Percentiles rank a stretch among this genome's conserved stretches.
Conservation (phyloP, 768 basidiomycete genomes). For the Astraeus odoratus region DNA sequence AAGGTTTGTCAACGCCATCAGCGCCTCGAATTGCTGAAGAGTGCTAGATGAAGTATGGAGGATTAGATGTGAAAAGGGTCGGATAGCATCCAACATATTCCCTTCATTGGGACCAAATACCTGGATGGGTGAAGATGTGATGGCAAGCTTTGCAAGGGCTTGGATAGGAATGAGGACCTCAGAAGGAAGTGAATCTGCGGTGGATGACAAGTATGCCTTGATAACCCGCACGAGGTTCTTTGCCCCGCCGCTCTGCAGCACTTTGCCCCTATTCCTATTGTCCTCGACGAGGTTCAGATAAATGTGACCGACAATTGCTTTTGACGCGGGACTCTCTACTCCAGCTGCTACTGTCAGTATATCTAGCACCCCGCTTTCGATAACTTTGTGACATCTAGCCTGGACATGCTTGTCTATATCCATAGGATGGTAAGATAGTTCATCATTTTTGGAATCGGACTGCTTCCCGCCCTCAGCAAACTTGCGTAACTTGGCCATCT, state of each 20-base stretch:
- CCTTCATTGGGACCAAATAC: slow-evolving; percentile 85
- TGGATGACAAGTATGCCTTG: slow-evolving; percentile 36
- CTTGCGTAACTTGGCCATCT: slow-evolving; percentile 69
- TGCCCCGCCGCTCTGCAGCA: slow-evolving; percentile 73
- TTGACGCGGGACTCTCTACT: slow-evolving; percentile 59
- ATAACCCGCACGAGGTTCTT: slow-evolving; percentile 58
- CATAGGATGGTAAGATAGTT: slow-evolving; percentile 29
- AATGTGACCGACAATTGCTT: slow-evolving; percentile 50
- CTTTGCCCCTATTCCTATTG: slow-evolving; percentile 66
- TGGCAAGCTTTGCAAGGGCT: slow-evolving; percentile 87
- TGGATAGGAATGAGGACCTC: slow-evolving; percentile 54
- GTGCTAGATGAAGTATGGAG: slow-evolving; percentile 60
- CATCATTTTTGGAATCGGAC: slow-evolving; percentile 20
- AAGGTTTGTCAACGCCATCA: slow-evolving; percentile 96
- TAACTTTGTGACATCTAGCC: slow-evolving; percentile 46
- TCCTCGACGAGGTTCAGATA: slow-evolving; percentile 71
- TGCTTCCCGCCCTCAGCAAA: slow-evolving; percentile 55
- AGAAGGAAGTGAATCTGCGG: slow-evolving; percentile 18
- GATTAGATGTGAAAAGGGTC: slow-evolving; percentile 71
- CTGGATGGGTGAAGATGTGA: slow-evolving; percentile 84
- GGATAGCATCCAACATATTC: slow-evolving; percentile 73
- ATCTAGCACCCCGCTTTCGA: slow-evolving; percentile 58
- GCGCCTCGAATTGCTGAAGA: slow-evolving; percentile 83
- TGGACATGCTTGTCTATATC: slow-evolving; percentile 67
- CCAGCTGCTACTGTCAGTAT: slow-evolving; percentile 53